Percentiles rank a stretch among this genome's conserved stretches.
These are phyloP conservation scores for Tripterygium wilfordii DNA, from an alignment of 177 flowering plant genomes.

Conservation along the genomic window DNA sequence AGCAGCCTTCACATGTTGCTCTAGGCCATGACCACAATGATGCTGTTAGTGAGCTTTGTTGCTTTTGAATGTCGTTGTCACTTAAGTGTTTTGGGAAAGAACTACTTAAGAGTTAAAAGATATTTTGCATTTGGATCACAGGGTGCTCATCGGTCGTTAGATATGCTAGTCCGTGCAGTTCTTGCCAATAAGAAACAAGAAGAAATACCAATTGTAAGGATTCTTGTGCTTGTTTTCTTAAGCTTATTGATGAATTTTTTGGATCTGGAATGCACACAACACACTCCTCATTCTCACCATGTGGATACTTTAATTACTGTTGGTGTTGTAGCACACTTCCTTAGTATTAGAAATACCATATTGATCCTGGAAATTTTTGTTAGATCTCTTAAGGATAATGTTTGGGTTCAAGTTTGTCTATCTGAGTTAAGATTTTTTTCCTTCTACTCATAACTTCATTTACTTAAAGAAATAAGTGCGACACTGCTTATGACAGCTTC, in stretches of 20 bases:
- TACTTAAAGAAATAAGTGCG: neutral
- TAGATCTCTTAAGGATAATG: too few species aligned
- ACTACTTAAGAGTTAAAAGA: neutral
- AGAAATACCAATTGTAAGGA: conserved; percentile 56
- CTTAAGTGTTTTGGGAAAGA: neutral
- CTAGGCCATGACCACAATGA: conserved; percentile 27
- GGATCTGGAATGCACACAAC: too few species aligned
- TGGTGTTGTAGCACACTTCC: too few species aligned
- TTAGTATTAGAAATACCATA: too few species aligned
- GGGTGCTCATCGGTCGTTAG: conserved; percentile 32
- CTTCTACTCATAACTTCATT: too few species aligned
- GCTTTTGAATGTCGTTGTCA: neutral
- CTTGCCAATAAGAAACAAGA: conserved; percentile 51
- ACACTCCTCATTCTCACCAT: too few species aligned
- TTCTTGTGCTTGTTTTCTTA: neutral
- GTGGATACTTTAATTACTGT: too few species aligned
- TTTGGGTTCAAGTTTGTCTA: too few species aligned
- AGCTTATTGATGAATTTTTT: too few species aligned
- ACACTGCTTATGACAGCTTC: conserved; percentile 47
- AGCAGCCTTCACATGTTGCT: conserved; percentile 15
- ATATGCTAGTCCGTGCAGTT: conserved; percentile 32
- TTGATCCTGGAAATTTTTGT: too few species aligned
- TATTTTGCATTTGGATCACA: conserved; percentile 17
- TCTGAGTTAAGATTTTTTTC: neutral
- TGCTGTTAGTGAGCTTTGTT: conserved; percentile 34